phyloP scores from a whole-genome alignment of 2,329 filamentous ascomycete species.

The Penicillium brevicompactum region DNA sequence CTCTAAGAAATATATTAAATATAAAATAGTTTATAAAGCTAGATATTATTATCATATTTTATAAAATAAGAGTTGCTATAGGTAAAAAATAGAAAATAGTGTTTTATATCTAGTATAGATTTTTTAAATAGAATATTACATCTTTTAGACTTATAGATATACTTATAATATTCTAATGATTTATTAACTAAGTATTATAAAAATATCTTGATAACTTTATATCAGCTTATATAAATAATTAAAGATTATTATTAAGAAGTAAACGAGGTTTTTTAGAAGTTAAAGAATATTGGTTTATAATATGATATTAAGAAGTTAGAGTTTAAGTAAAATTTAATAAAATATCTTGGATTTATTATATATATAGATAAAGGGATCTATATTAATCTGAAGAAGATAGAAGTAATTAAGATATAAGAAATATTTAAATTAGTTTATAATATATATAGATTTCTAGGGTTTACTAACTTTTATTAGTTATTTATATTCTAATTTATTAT shows the following conservation, averaged over 20 bases:
- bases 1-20: constrained; percentile 1
- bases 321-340: not conserved
- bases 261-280: not conserved
- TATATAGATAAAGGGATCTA: not conserved
- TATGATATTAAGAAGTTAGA: constrained; percentile 2
- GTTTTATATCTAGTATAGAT: constrained; percentile 29
- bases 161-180: constrained; percentile 5
- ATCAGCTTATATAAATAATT: not conserved
- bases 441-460: constrained; percentile 2
- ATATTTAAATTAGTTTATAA: not conserved
- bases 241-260: not conserved
- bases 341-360: constrained; percentile 5
- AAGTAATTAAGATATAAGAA: constrained; percentile 13
- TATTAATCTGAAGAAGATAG: not conserved
- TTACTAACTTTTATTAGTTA: constrained; percentile 4
- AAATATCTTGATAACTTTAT: constrained; percentile 8
- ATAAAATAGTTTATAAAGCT: constrained; percentile 15
- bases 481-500: constrained; percentile 1
- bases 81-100: constrained; percentile 34
- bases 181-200: constrained; percentile 9
- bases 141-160: not conserved
- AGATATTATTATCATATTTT: constrained; percentile 14
- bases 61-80: not conserved
- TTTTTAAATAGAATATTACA: constrained; percentile 32
- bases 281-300: not conserved